Evolutionary conservation across 1,139 yeast genomes (phyloP).

Genomic region (Debaryomycetaceae sp.): DNA sequence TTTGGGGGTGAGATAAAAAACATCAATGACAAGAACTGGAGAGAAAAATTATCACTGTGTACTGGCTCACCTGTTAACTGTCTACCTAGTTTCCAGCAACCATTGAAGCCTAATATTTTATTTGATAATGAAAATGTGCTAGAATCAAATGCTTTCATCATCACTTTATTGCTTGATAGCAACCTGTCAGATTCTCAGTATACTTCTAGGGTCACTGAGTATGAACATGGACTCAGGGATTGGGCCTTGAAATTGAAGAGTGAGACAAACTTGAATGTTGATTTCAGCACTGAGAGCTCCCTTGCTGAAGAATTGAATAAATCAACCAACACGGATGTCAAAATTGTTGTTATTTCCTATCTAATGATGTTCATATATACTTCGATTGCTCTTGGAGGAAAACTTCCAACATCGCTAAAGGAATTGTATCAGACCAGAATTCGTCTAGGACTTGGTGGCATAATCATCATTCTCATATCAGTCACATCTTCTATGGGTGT

Average conservation of each 20-base stretch:
- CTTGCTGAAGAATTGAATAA: conserved; percentile 79
- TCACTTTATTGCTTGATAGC: conserved; percentile 61
- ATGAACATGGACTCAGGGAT: conserved; percentile 64
- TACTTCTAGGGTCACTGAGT: conserved; percentile 45
- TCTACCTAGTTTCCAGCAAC: conserved; percentile 88
- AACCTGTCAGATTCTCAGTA: conserved; percentile 31
- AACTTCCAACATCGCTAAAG: conserved; percentile 24
- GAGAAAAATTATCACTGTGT: conserved; percentile 51
- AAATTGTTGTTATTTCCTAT: conserved; percentile 71
- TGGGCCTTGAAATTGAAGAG: conserved; percentile 50
- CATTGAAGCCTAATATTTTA: conserved; percentile 66
- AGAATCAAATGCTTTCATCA: conserved; percentile 66
- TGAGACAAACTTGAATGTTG: conserved; percentile 54
- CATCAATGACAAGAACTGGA: conserved; percentile 57
- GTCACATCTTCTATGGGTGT: conserved; percentile 80
- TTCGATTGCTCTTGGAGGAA: conserved; percentile 75
- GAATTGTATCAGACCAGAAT: conserved; percentile 61
- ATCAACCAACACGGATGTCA: conserved; percentile 75
- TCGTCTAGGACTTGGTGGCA: conserved; percentile 77
- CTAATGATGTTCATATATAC: conserved; percentile 89
- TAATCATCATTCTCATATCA: conserved; percentile 73
- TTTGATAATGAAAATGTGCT: conserved; percentile 55
- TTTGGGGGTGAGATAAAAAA: conserved; percentile 60
- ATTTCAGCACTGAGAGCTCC: conserved; percentile 80
- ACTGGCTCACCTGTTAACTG: conserved; percentile 84